Evolutionary conservation across 2,329 filamentous ascomycete species (phyloP), one percentile per base, ranked within the genome.

Genomic region (Diaporthe citri): DNA sequence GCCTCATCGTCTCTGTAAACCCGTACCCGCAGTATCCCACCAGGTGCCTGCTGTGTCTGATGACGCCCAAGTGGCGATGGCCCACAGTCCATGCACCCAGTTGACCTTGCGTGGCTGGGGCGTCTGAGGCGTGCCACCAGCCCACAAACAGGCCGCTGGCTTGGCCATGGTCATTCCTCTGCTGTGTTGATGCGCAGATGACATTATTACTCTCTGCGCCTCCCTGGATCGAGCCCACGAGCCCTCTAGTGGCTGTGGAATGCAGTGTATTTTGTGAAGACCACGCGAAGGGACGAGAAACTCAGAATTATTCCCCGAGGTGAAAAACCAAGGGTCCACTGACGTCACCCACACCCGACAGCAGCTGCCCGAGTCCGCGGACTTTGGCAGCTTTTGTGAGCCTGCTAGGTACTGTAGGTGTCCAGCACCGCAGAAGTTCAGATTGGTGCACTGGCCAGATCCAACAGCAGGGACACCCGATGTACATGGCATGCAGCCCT

Each of bases 301-400:
- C 17, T 56, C 46, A n/a, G n/a, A 22, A 36, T 64, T 46, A 39
- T 69, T 22, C 34, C 15, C 48, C 56, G 46, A 28, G 4, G 25
- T 17, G 4, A 28, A 25, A n/a, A 62, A 22, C n/a, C 46, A 25
- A 71, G 73, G 73, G 67, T 74, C 56, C 73, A 72, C 34, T 74
- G 73, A 74, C 73, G 73, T 74, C 69, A 71, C 39, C 8, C 3
- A 3, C 6, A 25, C n/a, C n/a, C 4, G 41, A 60, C 28, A 31
- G 10, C 13, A 43, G 12, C 13, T 43, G 39, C 34, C 60, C 48
- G 43, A 8, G 31, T 64, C 39, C 71, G n/a, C 51, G 71, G 71
- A 6, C 22, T 31, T 39, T 39, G 64, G 15, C 12, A 69, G 48
- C 48, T 31, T 17, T 48, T 36, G 20, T 52, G 64, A 52, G 28